Evolutionary conservation across 441 rosid species (phyloP), one percentile per base, ranked within the genome.

Genomic region (Adansonia gregorii): DNA sequence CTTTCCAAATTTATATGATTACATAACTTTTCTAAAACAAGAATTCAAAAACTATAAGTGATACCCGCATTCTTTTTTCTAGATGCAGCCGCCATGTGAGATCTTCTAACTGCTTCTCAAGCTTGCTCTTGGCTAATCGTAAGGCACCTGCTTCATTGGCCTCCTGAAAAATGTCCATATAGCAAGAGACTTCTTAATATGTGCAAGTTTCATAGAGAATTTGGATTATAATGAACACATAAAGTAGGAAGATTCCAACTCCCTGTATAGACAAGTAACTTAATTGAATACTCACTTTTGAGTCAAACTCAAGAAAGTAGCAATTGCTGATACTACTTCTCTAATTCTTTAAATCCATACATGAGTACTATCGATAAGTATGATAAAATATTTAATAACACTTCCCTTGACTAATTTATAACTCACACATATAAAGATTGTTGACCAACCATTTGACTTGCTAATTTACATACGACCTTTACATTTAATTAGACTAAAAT

Each of bases 111-210:
- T 90, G 94, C 88, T 92, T 93, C 89, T 96, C 98, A 85, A 96
- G 98, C 82, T 96, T 94, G 88, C 69, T 90, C 90, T 96, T 96
- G 54, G 98, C 99, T 85, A 91, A 79, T 46, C 94, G 96, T 84
- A 94, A 83, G 48, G 98, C 98, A 83, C 99, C 98, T 10, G 98
- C 74, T 88, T 94, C 99, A 86, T 91, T 92, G 78, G 98, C 98
- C 84, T 86, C 97, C 98, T 94, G 90, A 76, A 81, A 79, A 73
- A 76, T 24, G 67, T 67, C 74, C 72, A 81, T 31, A 17, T 55
- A 10, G 51, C 63, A 39, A 39, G 39, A 49, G 51, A 69, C 41
- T 69, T 48, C 65, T 55, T 2, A 72, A 55, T 6, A 55, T 17
- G 48, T 17, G 19, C 11, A 39, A 55, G 51, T 55, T 11, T 19